Conservation (phyloP, 352 stramenopile genomes). For the Phytopythium montanum region DNA sequence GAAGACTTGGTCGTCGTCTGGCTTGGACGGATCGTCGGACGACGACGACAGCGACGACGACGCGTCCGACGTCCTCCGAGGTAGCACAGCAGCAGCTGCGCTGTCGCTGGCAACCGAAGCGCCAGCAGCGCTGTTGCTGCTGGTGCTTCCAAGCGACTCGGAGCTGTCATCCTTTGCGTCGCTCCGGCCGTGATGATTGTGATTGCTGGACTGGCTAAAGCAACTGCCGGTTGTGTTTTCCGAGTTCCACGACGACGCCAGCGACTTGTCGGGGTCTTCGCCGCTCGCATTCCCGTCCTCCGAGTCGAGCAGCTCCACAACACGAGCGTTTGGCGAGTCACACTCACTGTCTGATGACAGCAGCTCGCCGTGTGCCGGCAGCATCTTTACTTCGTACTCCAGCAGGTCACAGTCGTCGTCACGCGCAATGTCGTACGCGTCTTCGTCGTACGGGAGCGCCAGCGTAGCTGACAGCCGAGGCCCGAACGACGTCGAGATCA, state of each 20-base stretch:
- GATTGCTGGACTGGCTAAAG: conserved; percentile 29
- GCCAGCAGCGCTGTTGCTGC: conserved; percentile 11
- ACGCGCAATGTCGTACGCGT: conserved; percentile 11
- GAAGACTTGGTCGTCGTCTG: conserved; percentile 61
- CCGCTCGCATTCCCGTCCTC: conserved; percentile 24
- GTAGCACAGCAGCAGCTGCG: conserved; percentile 6
- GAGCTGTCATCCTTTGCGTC: conserved; percentile 10
- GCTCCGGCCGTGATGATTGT: neutral
- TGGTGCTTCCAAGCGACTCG: conserved; percentile 4
- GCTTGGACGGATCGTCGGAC: conserved; percentile 7
- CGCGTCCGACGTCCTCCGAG: conserved; percentile 40
- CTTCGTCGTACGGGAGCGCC: conserved; percentile 19
- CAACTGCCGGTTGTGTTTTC: conserved; percentile 34
- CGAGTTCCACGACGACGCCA: conserved; percentile 35
- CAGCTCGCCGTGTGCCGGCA: conserved; percentile 16
- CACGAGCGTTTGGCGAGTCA: conserved; percentile 18
- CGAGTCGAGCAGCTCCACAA: conserved; percentile 29
- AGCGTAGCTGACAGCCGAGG: conserved; percentile 12
- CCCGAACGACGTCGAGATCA: conserved; percentile 13
- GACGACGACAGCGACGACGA: conserved; percentile 52
- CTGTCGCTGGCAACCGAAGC: conserved; percentile 9
- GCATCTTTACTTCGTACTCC: conserved; percentile 29
- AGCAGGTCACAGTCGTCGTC: conserved; percentile 19
- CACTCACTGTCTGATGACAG: conserved; percentile 13
- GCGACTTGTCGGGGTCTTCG: conserved; percentile 26